Conservation (phyloP, 495 filamentous ascomycete genomes). For the Penicillium paradoxum region DNA sequence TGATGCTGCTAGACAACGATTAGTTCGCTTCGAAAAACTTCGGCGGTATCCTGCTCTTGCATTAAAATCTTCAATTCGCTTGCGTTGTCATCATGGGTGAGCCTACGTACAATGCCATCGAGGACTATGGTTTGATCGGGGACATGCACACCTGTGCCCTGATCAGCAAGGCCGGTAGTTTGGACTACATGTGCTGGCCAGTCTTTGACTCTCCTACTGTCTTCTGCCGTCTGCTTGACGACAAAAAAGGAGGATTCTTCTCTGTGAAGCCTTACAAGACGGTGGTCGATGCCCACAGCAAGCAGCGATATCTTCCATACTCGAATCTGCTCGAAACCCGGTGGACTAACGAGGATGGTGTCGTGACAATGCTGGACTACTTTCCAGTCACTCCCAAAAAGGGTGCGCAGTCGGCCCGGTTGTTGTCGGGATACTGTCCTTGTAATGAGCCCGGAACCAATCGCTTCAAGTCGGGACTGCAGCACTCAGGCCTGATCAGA, state of each 20-base stretch:
- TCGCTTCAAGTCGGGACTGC: constrained; percentile 38
- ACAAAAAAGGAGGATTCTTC: constrained; percentile 66
- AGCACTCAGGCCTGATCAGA: constrained; percentile 51
- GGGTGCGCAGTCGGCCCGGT: constrained; percentile 15
- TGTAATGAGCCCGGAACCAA: constrained; percentile 31
- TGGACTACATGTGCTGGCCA: constrained; percentile 76
- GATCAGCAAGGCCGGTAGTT: constrained; percentile 62
- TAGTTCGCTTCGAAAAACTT: neutral
- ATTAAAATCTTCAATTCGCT: neutral
- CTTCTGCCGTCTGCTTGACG: constrained; percentile 65
- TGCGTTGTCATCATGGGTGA: constrained; percentile 15
- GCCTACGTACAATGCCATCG: constrained; percentile 58
- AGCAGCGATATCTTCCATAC: constrained; percentile 65
- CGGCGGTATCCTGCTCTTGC: neutral
- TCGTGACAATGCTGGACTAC: constrained; percentile 66
- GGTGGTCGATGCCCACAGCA: constrained; percentile 51
- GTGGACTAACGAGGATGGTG: constrained; percentile 67
- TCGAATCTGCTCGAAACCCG: constrained; percentile 66
- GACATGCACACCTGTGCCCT: constrained; percentile 75
- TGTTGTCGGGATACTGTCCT: constrained; percentile 35
- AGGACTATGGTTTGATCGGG: constrained; percentile 71
- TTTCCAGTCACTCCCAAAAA: constrained; percentile 49
- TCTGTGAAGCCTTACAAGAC: constrained; percentile 50
- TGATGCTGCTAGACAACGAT: neutral
- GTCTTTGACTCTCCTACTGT: constrained; percentile 63